phyloP scores from a whole-genome alignment of 192 early-diverging fungal genomes.

The Backusella tuberculispora region DNA sequence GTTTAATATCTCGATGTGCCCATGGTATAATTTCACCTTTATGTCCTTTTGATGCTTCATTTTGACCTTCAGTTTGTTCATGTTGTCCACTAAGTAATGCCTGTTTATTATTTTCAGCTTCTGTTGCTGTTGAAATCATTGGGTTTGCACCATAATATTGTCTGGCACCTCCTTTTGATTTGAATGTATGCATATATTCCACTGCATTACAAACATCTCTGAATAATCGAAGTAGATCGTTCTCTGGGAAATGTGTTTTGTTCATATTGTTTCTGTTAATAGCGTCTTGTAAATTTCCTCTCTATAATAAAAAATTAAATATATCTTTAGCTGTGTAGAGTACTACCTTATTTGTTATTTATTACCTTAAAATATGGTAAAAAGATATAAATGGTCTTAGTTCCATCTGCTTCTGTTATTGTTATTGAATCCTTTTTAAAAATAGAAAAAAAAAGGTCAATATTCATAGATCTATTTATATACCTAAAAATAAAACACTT shows the following conservation, averaged over 20 bases:
- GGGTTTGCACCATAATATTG: constrained; percentile 66
- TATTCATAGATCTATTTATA: neutral
- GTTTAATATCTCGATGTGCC: constrained; percentile 79
- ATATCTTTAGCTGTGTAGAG: neutral
- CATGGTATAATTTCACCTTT: constrained; percentile 50
- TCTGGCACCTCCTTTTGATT: constrained; percentile 48
- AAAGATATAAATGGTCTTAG: constrained; percentile 67
- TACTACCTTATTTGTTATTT: neutral
- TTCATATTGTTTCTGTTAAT: constrained; percentile 53
- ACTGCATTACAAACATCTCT: constrained; percentile 62
- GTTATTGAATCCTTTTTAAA: constrained; percentile 56
- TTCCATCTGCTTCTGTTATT: constrained; percentile 52
- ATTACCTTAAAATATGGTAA: constrained; percentile 65
- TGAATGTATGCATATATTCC: constrained; percentile 62
- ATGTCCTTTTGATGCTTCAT: constrained; percentile 3
- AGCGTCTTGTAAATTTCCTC: constrained; percentile 64
- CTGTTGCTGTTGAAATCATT: constrained; percentile 40
- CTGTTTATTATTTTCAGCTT: constrained; percentile 49
- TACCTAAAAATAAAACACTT: constrained; percentile 24
- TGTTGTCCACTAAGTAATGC: constrained; percentile 29
- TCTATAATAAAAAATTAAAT: constrained; percentile 33
- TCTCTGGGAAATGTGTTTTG: constrained; percentile 54
- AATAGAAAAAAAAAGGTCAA: neutral
- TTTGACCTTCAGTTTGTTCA: neutral
- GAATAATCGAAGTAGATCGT: constrained; percentile 61